Evolutionary conservation across 1,139 yeast genomes (phyloP).

Genomic region (Geotrichum restrictum): DNA sequence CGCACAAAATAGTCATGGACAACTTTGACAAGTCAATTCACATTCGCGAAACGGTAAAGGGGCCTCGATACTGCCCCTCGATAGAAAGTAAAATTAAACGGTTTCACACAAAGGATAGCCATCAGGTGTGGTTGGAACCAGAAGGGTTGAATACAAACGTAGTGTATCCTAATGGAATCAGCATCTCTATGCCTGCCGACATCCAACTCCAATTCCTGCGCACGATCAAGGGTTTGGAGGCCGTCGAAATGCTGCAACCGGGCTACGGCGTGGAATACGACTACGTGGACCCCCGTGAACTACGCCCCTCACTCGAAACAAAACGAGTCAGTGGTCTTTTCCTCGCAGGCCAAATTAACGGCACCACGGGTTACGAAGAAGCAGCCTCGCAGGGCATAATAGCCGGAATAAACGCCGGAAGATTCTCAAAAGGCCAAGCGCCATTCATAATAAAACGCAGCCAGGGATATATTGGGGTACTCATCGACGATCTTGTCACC

Average conservation of each 20-base stretch:
- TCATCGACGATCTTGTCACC: conserved; percentile 89
- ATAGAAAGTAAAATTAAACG: conserved; percentile 83
- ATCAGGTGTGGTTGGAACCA: conserved; percentile 92
- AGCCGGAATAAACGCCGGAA: conserved; percentile 92
- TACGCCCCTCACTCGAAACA: conserved; percentile 74
- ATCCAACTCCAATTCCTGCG: conserved; percentile 71
- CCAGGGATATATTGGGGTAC: conserved; percentile 87
- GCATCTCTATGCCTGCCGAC: conserved; percentile 94
- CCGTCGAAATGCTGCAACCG: conserved; percentile 82
- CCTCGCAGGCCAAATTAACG: conserved; percentile 96
- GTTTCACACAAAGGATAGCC: conserved; percentile 71
- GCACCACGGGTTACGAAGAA: conserved; percentile 98
- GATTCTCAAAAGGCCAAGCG: conserved; percentile 41
- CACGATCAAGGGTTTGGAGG: conserved; percentile 84
- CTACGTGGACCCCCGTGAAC: conserved; percentile 88
- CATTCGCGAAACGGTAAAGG: conserved; percentile 88
- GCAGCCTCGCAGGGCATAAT: conserved; percentile 96
- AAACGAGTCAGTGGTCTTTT: conserved; percentile 72
- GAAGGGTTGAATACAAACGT: conserved; percentile 84
- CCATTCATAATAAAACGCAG: conserved; percentile 62
- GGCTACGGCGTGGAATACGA: conserved; percentile 99
- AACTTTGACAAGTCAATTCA: conserved; percentile 83
- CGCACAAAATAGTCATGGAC: conserved; percentile 64
- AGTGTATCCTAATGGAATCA: conserved; percentile 93
- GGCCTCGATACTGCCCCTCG: conserved; percentile 97